These are phyloP conservation scores for Apiospora sp. DNA, from an alignment of 2,329 filamentous ascomycete genomes.

Conservation along the genomic window DNA sequence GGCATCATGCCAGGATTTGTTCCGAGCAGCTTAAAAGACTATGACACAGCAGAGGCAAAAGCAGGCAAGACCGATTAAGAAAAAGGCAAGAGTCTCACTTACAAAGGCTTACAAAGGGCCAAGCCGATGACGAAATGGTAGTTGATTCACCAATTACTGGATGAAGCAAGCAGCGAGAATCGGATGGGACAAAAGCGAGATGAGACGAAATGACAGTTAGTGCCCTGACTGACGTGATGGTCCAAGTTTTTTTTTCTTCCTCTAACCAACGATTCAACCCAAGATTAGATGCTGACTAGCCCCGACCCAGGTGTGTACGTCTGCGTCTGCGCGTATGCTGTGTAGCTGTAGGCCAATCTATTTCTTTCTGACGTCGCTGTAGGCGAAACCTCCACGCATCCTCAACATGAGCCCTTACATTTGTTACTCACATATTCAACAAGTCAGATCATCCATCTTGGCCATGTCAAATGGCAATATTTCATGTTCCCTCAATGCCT, in stretches of 20 bases:
- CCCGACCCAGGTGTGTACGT: background rate
- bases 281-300: constrained; percentile 17
- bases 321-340: background rate
- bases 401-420: background rate
- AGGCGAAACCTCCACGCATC: background rate
- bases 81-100: constrained; percentile 3
- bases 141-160: background rate
- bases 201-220: constrained; percentile 1
- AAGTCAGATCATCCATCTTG: background rate
- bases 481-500: background rate
- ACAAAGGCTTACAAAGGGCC: background rate
- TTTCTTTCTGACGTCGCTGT: constrained; percentile 3
- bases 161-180: constrained; percentile 1
- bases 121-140: background rate
- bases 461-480: background rate
- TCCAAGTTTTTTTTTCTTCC: background rate
- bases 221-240: constrained; percentile 4
- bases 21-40: background rate
- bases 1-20: background rate
- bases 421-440: background rate
- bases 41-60: background rate
- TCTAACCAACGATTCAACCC: constrained; percentile 2
- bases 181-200: constrained; percentile 8
- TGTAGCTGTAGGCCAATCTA: constrained; percentile 8
- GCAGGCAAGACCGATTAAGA: background rate